These are phyloP conservation scores for Alternaria novae-zelandiae DNA, from an alignment of 2,329 filamentous ascomycete species.

Conservation along the genomic window DNA sequence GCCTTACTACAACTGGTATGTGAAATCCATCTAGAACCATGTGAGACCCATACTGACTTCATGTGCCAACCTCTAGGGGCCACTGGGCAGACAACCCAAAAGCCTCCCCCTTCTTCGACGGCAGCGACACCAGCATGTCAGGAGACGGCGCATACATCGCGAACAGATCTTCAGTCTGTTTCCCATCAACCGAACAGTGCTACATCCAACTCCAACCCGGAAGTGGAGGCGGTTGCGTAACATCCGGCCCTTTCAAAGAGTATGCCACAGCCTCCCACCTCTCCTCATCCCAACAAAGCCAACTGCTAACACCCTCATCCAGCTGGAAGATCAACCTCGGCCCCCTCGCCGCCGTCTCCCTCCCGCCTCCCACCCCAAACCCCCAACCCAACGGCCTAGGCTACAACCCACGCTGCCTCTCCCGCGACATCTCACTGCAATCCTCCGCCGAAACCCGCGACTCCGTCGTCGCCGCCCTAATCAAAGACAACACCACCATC, in stretches of 20 bases:
- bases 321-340: conserved; percentile 53
- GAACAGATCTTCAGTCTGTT: conserved; percentile 37
- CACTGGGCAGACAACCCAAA: conserved; percentile 52
- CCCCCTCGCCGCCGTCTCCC: conserved; percentile 51
- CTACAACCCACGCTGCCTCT: conserved; percentile 49
- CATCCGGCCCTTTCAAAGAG: conserved; percentile 59
- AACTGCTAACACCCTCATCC: not conserved
- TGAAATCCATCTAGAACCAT: too few species aligned
- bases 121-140: conserved; percentile 55
- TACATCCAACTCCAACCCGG: conserved; percentile 54
- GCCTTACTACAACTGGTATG: conserved; percentile 46
- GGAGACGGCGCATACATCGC: conserved; percentile 54
- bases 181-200: conserved; percentile 29
- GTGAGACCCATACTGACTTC: not conserved
- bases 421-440: conserved; percentile 44
- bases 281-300: not conserved
- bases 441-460: conserved; percentile 33
- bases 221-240: conserved; percentile 63
- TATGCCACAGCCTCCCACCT: not conserved
- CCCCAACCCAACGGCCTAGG: conserved; percentile 34
- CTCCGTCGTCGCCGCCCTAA: conserved; percentile 27
- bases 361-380: conserved; percentile 30
- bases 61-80: conserved; percentile 54
- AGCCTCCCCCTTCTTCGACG: conserved; percentile 63
- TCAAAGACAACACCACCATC: conserved; percentile 34